Evolutionary conservation across 1,284 basidiomycete species (phyloP).

Genomic region (Neotropicomus parvogracilis): DNA sequence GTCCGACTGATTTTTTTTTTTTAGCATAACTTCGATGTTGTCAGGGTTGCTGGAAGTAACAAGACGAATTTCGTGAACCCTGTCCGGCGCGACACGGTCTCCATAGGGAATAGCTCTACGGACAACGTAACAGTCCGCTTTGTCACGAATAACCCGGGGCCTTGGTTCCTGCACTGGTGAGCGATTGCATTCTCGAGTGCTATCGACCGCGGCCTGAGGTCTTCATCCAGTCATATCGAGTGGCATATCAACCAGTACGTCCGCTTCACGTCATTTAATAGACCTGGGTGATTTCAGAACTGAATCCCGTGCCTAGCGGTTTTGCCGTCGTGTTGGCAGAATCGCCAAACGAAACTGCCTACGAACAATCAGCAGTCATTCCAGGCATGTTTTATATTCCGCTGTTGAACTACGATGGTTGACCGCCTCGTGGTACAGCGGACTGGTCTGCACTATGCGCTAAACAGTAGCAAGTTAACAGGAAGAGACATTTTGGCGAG

Average conservation of each 20-base stretch:
- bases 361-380: conserved; percentile 4
- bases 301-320: conserved; percentile 22
- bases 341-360: conserved; percentile 8
- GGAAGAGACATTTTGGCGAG: too few species aligned
- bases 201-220: neutral
- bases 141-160: conserved; percentile 43
- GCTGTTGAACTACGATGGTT: neutral
- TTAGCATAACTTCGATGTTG: conserved; percentile 26
- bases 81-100: conserved; percentile 28
- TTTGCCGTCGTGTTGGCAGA: conserved; percentile 35
- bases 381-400: conserved; percentile 18
- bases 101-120: conserved; percentile 14
- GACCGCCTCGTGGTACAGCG: conserved; percentile 5
- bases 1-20: neutral
- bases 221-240: neutral
- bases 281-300: neutral
- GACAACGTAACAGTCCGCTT: conserved; percentile 46
- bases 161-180: conserved; percentile 48
- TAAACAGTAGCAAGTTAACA: too few species aligned
- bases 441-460: conserved; percentile 23
- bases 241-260: conserved; percentile 23
- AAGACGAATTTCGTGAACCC: conserved; percentile 24
- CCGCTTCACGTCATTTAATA: neutral
- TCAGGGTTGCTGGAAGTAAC: conserved; percentile 19
- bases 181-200: neutral